Base-by-base conservation (phyloP, 352 stramenopile genomes). In the Phytophthora idaei region DNA sequence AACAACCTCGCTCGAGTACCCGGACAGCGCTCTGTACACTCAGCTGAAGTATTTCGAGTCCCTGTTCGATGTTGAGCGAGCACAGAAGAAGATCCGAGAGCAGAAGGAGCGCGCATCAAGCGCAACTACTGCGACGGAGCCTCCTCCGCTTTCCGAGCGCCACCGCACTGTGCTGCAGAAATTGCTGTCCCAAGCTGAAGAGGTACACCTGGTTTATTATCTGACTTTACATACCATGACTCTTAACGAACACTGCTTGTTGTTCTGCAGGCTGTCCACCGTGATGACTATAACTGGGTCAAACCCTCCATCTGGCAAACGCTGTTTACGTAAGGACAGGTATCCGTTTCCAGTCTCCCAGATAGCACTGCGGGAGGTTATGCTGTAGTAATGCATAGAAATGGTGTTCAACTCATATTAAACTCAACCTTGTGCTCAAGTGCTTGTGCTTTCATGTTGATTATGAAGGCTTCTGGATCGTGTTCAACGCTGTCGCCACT, bases 41-140 rank as follows among this genome's bases (percentile, higher is more conserved):
- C 97, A 99, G 73, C 87, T 99, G 46, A 99, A 99, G 76, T 99
- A 98, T 69, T 96, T 98, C 57, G 94, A 98, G 72, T 93, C 92
- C 27, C 84, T 99, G 8, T 99, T 99, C 58, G 94, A 99, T 74
- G 64, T 97, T 11, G 83, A 97, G 17, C 95, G 90, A 29, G 90
- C 89, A 8, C 74, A 97, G 73, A 89, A 89, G 50, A 96, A 91
- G 50, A 82, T 92, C 31, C 59, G 74, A 54, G 86, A 90, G 41
- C 74, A 97, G 65, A 81, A 94, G 37, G 70, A 77, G 27, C 74
- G 74, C 46, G 59, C 55, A 56, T 67, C 37, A 50, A 55, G 52
- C 27, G 67, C 28, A n/a, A 64, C 50, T 29, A 53, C 65, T 14
- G 80, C 74, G 29, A 59, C 37, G 15, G 79, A 90, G 29, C 68